Evolutionary conservation across 345 rosid genomes (phyloP).

Genomic region (Carallia brachiata): DNA sequence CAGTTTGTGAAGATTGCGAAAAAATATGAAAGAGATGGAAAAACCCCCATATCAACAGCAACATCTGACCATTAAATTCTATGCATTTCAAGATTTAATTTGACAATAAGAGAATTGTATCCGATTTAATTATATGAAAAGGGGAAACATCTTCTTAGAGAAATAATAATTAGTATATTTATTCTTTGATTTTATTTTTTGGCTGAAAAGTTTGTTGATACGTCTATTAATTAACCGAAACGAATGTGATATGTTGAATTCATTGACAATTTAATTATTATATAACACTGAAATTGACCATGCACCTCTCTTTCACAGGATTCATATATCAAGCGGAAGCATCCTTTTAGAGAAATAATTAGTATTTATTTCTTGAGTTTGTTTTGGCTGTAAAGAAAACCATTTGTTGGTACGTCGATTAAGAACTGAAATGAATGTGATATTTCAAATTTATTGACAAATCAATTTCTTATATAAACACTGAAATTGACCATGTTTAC

Average conservation of each 20-base stretch:
- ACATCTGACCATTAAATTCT: slow-evolving; percentile 18
- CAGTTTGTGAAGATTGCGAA: background rate
- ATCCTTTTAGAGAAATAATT: background rate
- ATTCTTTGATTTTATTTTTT: background rate
- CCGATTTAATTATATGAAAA: background rate
- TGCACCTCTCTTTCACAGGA: background rate
- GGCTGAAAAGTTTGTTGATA: background rate
- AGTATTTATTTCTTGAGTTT: background rate
- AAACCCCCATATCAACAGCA: slow-evolving; percentile 4
- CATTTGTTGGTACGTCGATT: background rate
- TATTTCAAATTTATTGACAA: background rate
- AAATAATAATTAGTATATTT: background rate
- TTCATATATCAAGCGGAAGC: background rate
- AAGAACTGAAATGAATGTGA: background rate
- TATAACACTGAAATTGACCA: background rate
- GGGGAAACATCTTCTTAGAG: background rate
- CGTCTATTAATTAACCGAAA: background rate
- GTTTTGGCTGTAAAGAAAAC: background rate
- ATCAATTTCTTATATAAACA: background rate
- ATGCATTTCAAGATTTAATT: background rate
- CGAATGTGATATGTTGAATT: background rate
- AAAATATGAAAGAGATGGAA: background rate
- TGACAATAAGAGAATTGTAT: background rate
- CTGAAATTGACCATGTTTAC: background rate
- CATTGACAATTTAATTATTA: background rate